Base-by-base conservation (phyloP, 139 green algal genomes). In the Tetradesmus lagerheimii region DNA sequence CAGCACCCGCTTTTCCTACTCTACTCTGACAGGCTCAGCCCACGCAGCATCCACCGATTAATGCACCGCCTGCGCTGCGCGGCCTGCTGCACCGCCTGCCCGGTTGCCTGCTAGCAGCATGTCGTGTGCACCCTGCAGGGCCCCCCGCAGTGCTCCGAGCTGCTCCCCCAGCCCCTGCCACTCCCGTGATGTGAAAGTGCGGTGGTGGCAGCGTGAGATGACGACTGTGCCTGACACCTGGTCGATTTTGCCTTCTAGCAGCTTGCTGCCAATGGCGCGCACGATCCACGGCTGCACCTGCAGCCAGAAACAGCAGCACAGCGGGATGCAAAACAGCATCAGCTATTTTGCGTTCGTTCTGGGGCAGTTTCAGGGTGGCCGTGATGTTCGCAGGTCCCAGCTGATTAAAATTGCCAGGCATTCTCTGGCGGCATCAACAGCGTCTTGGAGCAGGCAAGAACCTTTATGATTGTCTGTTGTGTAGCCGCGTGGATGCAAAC, bases 221-320 rank as follows among this genome's bases (percentile, higher is more conserved):
- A 62, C 45, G 8, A 95, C 84, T 0, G 66, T 81, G 8, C 64
- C 92, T 15, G 67, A 78, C 43, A 94, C 91, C 83, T 91, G 89
- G 89, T 95, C 93, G 45, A 95, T 91, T 62, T 93, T 92, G 29
- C 88, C 93, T 57, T 95, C 93, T 16, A 95, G 37, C 38, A 95
- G 89, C 92, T 94, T 94, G 50, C 83, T 85, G 12, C 93, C 93
- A 34, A 95, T 95, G 20, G 93, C 93, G 0, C 85, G 66, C 1
- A 95, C 91, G 1, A 95, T 82, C 90, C 90, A 95, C 1, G 71
- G 29, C 89, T 94, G 91, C 16, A 95, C 93, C 82, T 86, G 77
- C 35, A 38, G 29, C 23, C 57, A n/a, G 57, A 18, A 62, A 62
- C 47, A 62, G 47, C 47, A 62, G 47, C 43, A 50, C 5, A 9